Base-by-base conservation (phyloP, 495 filamentous ascomycete genomes). In the Aspergillus cavernicola region DNA sequence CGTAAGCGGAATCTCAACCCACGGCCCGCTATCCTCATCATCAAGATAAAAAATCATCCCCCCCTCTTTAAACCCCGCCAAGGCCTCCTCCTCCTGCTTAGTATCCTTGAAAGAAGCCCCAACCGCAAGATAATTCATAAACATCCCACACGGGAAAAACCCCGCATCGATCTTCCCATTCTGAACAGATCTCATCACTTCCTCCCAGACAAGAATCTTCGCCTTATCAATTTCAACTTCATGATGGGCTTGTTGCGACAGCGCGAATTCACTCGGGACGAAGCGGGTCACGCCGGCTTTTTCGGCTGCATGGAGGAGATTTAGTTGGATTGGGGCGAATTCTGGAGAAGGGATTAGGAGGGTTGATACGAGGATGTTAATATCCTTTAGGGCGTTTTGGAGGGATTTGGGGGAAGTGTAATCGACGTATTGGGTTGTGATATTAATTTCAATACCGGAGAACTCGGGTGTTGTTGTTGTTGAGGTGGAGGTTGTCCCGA, bases 71-170 rank as follows among this genome's bases (percentile, higher is more conserved):
- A 67, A 57, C 10, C 64, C 63, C 20, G 47, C 29, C 31, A 64
- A 38, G 10, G 55, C 62, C 41, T 59, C 54, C 16, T 38, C 50
- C 28, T 20, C 42, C 35, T 54, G 45, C 24, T 9, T 4, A 28
- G 24, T 4, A 28, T 26, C 22, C 40, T 40, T 24, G 3, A 4
- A 11, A 6, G 32, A 38, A 4, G 35, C 52, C 7, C 67, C 69
- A 41, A 65, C 59, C 9, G 55, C 68, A 2, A 71, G 48, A 45
- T 70, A 70, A 43, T 71, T 69, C 64, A 72, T 70, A 45, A 70
- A 64, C 46, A 66, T 49, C 9, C 68, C 66, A 19, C 38, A 36
- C 1, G 54, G 47, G 35, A 71, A 70, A 4, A 60, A 40, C 8
- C 65, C 62, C 19, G 54, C 63, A 41, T 71, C 63, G 43, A 73